Base-by-base conservation (phyloP, 345 rosid species). In the Corymbia maculata region DNA sequence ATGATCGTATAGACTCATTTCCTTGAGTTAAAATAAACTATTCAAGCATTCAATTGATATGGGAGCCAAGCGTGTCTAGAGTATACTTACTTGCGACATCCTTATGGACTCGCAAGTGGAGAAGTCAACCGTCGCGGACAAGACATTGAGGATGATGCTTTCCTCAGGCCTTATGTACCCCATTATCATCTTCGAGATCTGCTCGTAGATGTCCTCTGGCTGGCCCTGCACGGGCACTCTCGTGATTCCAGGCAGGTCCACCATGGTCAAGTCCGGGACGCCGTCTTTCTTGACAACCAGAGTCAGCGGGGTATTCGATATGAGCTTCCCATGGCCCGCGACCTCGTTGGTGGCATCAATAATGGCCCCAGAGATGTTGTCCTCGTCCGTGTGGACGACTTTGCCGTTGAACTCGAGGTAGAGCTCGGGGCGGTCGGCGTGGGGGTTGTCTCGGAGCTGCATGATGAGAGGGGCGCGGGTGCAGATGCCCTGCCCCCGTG, bases 221-320 rank as follows among this genome's bases (percentile, higher is more conserved):
- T 94, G 96, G 4, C 94, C 94, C 6, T 93, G 92, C 44, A 93
- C 93, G 0, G 95, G 93, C 17, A 93, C 95, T 28, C 94, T 86
- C 0, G 94, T 93, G 75, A 94, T 94, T 15, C 95, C 95, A 0
- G 96, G 96, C n/a, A 94, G 93, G 90, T 94, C 95, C 4, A 94
- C 93, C 94, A 93, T 93, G 2, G 94, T 93, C 0, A 94, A 82
- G 87, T 94, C 94, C 4, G 95, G 94, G 24, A 93, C 95, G 36
- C 91, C 95, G 4, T 17, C 21, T 51, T 92, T 94, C 61, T 91
- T 93, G n/a, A 94, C 94, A 0, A 91, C 91, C 17, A 94, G 88
- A 2, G 96, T 94, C 68, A 94, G 19, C 4, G 94, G 90, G 51
- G 87, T 28, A 50, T 92, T 90, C 2, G 94, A 93, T 4, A 94